Evolutionary conservation across 1,284 basidiomycete species (phyloP), one percentile per base, ranked within the genome.

Genomic region (Melampsora occidentalis): DNA sequence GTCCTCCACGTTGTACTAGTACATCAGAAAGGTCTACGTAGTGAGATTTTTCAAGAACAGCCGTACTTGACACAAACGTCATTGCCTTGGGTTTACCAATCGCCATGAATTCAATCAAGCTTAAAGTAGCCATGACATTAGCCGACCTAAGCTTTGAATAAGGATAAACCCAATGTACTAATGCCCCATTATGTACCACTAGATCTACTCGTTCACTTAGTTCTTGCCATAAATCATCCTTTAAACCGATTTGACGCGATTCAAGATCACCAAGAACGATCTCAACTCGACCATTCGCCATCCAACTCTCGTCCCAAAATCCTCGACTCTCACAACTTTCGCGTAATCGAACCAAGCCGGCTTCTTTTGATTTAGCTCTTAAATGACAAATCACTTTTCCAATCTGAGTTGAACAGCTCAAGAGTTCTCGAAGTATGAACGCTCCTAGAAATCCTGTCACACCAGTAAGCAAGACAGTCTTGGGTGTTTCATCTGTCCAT

Each of bases 151-250:
- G 87, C 83, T 91, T 94, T 82, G 93, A 90, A 84, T 99, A 99
- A 0, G 95, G 94, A 84, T 98, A 99, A 2, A 99, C 93, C 97
- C 97, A 99, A 83, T 99, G 97, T 18, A 99, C 97, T 82, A 99
- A 85, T 28, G 97, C 97, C 63, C 97, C 97, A 81, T 99, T 99
- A 83, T 99, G 97, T 73, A 99, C 83, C 39, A 99, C 86, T 1
- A 89, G 89, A 82, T 98, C 94, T 0, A 90, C 89, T 82, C 96
- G 91, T 39, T 85, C 82, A 0, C 90, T 88, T 16, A 97, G 82
- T 28, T 87, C 85, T 48, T 86, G 82, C 93, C 94, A 99, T 0
- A 85, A 85, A 2, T 83, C 84, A 46, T 87, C 83, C 42, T 86
- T 86, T 77, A 98, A 84, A 2, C 96, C 97, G 79, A 98, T 92